Conservation (phyloP, 2,329 filamentous ascomycete genomes). For the Fusarium cicatricum region DNA sequence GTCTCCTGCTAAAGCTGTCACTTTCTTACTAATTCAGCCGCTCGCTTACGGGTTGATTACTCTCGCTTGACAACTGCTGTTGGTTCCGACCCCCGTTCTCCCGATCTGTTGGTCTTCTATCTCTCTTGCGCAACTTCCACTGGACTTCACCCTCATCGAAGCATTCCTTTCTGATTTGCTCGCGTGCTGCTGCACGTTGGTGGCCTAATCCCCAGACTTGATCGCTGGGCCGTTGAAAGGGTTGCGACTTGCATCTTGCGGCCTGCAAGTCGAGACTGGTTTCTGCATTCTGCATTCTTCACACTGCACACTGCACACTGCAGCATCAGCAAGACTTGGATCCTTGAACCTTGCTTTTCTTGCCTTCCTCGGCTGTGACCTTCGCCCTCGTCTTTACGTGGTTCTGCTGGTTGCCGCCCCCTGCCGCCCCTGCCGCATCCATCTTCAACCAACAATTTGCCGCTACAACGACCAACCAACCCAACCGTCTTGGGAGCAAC, state of each 20-base stretch:
- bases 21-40: constrained; percentile 21
- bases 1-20: constrained; percentile 24
- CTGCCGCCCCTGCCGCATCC: constrained; percentile 2
- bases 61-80: constrained; percentile 4
- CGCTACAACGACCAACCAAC: constrained; percentile 2
- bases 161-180: constrained; percentile 18
- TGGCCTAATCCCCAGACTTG: not conserved
- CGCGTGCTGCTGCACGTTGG: constrained; percentile 17
- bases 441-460: not conserved
- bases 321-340: constrained; percentile 9
- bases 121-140: not conserved
- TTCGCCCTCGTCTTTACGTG: constrained; percentile 12
- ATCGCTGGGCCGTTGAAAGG: constrained; percentile 12
- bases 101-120: not conserved
- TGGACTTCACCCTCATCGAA: constrained; percentile 3
- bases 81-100: not conserved
- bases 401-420: not conserved
- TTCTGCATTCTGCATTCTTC: too few species aligned
- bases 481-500: not conserved
- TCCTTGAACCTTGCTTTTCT: constrained; percentile 16
- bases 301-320: constrained; percentile 26
- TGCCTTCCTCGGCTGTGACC: constrained; percentile 8
- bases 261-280: too few species aligned
- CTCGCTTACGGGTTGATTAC: constrained; percentile 29
- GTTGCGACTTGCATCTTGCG: constrained; percentile 26